Base-by-base conservation (phyloP, 2,329 filamentous ascomycete species). In the Sphaerulina musiva region DNA sequence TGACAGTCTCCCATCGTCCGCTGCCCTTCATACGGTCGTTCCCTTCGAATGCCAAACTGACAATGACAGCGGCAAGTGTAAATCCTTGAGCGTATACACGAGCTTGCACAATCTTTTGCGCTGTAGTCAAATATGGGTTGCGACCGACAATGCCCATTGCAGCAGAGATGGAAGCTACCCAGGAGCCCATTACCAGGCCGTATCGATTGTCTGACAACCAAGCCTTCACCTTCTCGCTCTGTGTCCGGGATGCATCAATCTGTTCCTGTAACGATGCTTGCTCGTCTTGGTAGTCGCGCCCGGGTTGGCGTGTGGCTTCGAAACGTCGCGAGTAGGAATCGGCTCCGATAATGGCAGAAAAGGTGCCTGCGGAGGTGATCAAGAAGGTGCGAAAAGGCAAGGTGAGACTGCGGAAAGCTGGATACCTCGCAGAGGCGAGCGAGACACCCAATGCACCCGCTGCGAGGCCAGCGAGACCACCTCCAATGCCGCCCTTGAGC, bases 81-180 rank as follows among this genome's bases (percentile, higher is more conserved):
- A 95, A 76, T 5, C 87, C 89, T 76, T 96, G 91, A 3, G 91
- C 91, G 73, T 95, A 95, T 61, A 96, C 86, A 80, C 91, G 85
- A 23, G 90, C 91, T 78, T 96, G 91, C 12, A 96, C 91, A 20
- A 96, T 76, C 79, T 95, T 95, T 78, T 96, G 91, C 57, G 80
- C 75, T 2, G 83, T 84, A 47, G 80, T 82, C 45, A 95, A 78
- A 69, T 85, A 87, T 61, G 81, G 84, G 70, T 89, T 89, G 59
- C 89, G 82, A 67, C 86, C 83, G 59, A 96, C 89, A 31, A 95
- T 70, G 52, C 78, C 82, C 62, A 93, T 80, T 4, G 88, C 85
- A 41, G 85, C 72, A 55, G 79, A 83, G 83, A 96, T 92, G 64
- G 83, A 84, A 39, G 85, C 86, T 11, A 92, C 72, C 91, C 91